These are phyloP conservation scores for Cryomyces antarcticus DNA, from an alignment of 495 filamentous ascomycete species.

Conservation along the genomic window DNA sequence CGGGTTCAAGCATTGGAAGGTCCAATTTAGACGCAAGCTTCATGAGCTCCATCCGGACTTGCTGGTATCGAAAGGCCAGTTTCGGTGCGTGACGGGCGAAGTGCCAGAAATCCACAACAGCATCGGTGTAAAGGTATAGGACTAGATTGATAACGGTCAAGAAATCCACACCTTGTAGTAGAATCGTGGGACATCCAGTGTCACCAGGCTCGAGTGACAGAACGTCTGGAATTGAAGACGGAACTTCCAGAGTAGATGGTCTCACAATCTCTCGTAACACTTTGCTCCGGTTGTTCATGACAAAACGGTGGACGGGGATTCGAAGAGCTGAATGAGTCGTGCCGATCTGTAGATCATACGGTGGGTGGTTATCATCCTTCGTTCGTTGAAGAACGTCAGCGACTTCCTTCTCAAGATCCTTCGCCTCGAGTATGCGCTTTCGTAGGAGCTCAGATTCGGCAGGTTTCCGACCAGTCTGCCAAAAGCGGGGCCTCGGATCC, in stretches of 20 bases:
- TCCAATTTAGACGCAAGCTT: conserved; percentile 46
- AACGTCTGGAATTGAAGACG: conserved; percentile 30
- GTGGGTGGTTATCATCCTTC: conserved; percentile 13
- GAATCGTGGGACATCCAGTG: conserved; percentile 29
- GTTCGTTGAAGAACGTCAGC: conserved; percentile 13
- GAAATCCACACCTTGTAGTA: conserved; percentile 48
- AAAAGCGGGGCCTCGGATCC: conserved; percentile 24
- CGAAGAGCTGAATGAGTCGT: conserved; percentile 41
- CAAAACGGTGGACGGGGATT: conserved; percentile 69
- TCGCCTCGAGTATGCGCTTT: conserved; percentile 9
- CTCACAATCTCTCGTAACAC: conserved; percentile 42
- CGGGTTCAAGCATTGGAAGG: conserved; percentile 46
- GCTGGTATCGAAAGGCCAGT: conserved; percentile 48
- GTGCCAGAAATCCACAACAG: conserved; percentile 69
- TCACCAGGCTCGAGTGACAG: conserved; percentile 34
- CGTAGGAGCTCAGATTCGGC: conserved; percentile 35
- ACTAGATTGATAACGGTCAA: conserved; percentile 58
- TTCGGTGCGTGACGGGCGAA: conserved; percentile 36
- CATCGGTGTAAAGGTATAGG: conserved; percentile 65
- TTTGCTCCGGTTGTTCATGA: conserved; percentile 52
- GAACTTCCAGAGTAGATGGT: conserved; percentile 21
- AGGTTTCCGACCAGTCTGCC: conserved; percentile 15
- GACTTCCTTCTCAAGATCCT: conserved; percentile 20
- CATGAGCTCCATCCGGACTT: conserved; percentile 68
- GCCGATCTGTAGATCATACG: conserved; percentile 25